Percentiles rank a stretch among this genome's conserved stretches.
Evolutionary conservation across 345 rosid genomes (phyloP).

Genomic region (Rhodamnia argentea): DNA sequence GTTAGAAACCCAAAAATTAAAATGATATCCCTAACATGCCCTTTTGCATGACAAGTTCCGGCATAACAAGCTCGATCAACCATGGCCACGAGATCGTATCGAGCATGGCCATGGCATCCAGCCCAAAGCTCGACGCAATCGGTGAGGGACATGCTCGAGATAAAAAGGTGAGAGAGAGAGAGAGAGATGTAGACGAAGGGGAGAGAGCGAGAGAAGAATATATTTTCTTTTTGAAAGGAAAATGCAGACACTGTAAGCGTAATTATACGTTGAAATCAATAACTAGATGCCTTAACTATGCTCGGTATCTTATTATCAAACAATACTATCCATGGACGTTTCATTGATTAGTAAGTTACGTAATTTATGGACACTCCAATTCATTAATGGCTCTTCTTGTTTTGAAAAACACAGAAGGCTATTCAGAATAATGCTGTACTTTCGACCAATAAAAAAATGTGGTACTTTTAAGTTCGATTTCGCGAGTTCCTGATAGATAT

Average conservation of each 20-base stretch:
- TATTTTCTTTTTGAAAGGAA: not conserved
- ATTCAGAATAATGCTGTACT: not conserved
- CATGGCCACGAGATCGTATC: not conserved
- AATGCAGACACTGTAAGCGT: not conserved
- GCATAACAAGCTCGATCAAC: not conserved
- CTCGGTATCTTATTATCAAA: not conserved
- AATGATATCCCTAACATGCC: not conserved
- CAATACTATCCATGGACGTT: too few relatives aligned
- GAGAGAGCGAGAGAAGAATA: too few relatives aligned
- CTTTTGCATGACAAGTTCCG: too few relatives aligned
- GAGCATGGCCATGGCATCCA: not conserved
- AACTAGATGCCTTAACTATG: not conserved
- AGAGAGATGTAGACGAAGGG: too few relatives aligned
- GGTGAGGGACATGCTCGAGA: not conserved
- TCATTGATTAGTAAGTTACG: not conserved
- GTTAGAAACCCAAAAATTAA: not conserved
- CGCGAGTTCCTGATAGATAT: not conserved
- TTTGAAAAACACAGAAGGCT: not conserved
- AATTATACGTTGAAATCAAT: not conserved
- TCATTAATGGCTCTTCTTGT: not conserved
- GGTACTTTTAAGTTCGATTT: not conserved
- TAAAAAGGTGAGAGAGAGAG: too few relatives aligned
- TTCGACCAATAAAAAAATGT: not conserved
- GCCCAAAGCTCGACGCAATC: not conserved
- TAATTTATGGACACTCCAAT: not conserved